Evolutionary conservation across 495 filamentous ascomycete species (phyloP).

Genomic region (Lophiostoma macrostomum): DNA sequence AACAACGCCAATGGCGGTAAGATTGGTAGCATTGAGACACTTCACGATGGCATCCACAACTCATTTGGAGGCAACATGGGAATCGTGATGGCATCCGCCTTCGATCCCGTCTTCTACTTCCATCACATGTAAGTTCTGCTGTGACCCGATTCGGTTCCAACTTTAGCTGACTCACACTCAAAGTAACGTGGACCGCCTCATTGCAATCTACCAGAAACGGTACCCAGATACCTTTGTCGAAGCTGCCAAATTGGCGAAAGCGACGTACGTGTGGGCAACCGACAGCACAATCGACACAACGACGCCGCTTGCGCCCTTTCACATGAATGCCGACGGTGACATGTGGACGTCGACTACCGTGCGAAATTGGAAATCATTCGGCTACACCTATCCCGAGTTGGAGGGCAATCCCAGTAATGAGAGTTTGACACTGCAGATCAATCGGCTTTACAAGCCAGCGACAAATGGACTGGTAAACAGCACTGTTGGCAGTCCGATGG

Average conservation of each 20-base stretch:
- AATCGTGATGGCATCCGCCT: constrained; percentile 16
- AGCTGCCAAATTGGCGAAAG: neutral
- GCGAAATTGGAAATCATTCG: constrained; percentile 40
- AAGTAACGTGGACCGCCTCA: constrained; percentile 23
- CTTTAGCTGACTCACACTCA: neutral
- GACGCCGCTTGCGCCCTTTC: constrained; percentile 37
- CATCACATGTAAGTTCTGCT: constrained; percentile 14
- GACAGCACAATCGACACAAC: constrained; percentile 5
- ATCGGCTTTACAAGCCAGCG: constrained; percentile 16
- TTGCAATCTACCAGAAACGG: constrained; percentile 23
- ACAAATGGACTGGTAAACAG: constrained; percentile 19
- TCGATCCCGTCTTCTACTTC: constrained; percentile 29
- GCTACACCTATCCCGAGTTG: constrained; percentile 52
- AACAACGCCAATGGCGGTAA: constrained; percentile 20
- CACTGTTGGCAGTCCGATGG: constrained; percentile 4
- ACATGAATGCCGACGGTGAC: constrained; percentile 35
- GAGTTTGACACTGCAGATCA: constrained; percentile 12
- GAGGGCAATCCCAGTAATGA: constrained; percentile 30
- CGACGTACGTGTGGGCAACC: constrained; percentile 5
- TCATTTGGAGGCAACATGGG: constrained; percentile 26
- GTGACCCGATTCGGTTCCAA: neutral
- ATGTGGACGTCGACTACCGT: constrained; percentile 37
- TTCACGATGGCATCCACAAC: constrained; percentile 29
- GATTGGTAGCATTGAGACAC: constrained; percentile 22
- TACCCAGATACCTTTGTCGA: constrained; percentile 27